Conservation (phyloP, 2,329 filamentous ascomycete genomes). For the Aspergillus thermomutatus region DNA sequence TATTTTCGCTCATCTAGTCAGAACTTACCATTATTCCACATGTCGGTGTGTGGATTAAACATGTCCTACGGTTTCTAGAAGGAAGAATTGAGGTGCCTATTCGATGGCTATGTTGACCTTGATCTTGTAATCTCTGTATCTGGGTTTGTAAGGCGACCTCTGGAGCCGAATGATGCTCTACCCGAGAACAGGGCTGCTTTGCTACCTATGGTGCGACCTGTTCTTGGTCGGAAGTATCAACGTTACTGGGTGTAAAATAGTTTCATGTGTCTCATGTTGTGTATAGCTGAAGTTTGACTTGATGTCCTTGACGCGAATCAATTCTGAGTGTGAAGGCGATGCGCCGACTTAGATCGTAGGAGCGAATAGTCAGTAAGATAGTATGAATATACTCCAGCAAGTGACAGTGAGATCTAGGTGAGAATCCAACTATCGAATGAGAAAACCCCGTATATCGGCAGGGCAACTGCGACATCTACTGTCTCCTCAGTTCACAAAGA, state of each 20-base stretch:
- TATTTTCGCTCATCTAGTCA: background rate
- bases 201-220: background rate
- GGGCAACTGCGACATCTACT: background rate
- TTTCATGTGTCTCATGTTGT: background rate
- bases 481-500: too few species aligned
- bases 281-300: background rate
- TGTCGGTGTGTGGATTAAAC: background rate
- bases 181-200: background rate
- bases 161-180: too few species aligned
- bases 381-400: background rate
- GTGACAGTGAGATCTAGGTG: background rate
- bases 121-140: background rate
- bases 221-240: background rate
- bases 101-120: background rate
- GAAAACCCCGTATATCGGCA: background rate
- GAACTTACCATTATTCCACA: background rate
- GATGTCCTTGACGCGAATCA: background rate
- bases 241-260: background rate
- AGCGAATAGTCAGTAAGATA: too few species aligned
- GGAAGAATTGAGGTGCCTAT: background rate
- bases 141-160: background rate
- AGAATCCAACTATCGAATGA: background rate
- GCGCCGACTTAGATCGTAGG: too few species aligned
- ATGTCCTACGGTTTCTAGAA: background rate
- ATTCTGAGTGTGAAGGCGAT: background rate